Conservation (phyloP, 345 rosid species). For the Kandelia obovata region DNA sequence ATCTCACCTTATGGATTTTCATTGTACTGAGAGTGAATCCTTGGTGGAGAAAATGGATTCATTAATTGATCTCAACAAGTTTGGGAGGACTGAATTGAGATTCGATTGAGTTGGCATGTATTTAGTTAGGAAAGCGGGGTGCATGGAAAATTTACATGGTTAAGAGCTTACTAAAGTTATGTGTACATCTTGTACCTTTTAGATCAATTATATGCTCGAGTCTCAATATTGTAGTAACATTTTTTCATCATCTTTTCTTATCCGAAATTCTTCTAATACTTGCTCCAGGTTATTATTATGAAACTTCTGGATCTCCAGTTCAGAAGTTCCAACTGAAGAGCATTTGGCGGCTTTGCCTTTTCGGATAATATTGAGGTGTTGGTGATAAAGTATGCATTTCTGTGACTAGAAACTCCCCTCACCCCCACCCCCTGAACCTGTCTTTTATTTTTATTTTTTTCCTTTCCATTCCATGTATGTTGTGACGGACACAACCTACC, state of each 20-base stretch:
- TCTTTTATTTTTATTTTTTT: no score
- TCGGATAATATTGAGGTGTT: not conserved
- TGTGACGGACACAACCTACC: not conserved
- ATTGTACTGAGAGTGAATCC: no score
- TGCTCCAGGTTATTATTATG: constrained; percentile 12
- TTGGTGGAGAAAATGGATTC: no score
- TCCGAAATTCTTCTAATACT: not conserved
- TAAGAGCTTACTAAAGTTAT: no score
- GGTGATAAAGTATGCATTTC: not conserved
- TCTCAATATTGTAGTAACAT: not conserved
- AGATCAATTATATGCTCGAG: not conserved
- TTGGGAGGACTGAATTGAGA: no score
- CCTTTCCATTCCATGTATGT: not conserved
- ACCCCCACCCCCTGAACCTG: no score
- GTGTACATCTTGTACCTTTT: not conserved
- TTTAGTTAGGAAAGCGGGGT: no score
- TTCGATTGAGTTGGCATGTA: no score
- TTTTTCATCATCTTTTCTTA: not conserved
- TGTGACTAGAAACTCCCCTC: no score
- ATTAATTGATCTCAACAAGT: no score
- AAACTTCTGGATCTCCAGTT: constrained; percentile 1
- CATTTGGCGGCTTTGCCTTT: not conserved
- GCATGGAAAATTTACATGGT: no score
- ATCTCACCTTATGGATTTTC: no score
- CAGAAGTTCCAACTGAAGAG: constrained; percentile 3